Base-by-base conservation (phyloP, 2,329 filamentous ascomycete species). In the Diaporthe citriasiana region DNA sequence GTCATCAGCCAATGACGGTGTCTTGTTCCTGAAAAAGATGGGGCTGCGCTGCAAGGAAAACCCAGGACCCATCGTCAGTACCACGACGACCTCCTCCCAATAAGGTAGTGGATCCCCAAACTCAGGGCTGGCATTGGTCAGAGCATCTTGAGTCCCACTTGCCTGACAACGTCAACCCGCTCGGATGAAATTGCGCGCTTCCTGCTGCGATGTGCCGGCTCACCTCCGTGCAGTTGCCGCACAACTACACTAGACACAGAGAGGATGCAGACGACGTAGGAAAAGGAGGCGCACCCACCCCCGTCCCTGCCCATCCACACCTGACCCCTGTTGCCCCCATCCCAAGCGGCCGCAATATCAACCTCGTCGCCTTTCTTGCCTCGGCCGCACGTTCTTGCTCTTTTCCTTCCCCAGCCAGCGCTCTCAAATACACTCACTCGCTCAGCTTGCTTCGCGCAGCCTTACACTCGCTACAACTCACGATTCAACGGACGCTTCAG, bases 371-470 rank as follows among this genome's bases (percentile, higher is more conserved):
- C 66, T 71, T 47, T 45, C 68, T 40, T 59, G 27, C 68, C 53
- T 71, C 69, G 35, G 42, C 55, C 55, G 33, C 45, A 71, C 30
- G 55, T 57, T 38, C 50, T 55, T 33, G n/a, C 56, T 68, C 63
- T 27, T 53, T 53, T 40, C 47, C n/a, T 38, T 53, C 63, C 63
- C 47, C 63, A 68, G 63, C 47, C 33, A 53, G 63, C 63, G 40
- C 63, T 50, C 45, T 51, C 51, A 73, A 27, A 59, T 27, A 42
- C 42, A 45, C 70, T 69, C 60, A 22, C 70, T 70, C 71, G 22
- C 69, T 63, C 71, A 71, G 74, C 74, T 70, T 71, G 74, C 74
- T 13, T 73, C 71, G 74, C 51, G 74, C 74, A 70, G 72, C 74
- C 40, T 73, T 75, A 22, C 74, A 74, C 42, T 75, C 74, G 47